Evolutionary conservation across 1,139 yeast species (phyloP), one percentile per base, ranked within the genome.

Genomic region (Pneumocystis canis): DNA sequence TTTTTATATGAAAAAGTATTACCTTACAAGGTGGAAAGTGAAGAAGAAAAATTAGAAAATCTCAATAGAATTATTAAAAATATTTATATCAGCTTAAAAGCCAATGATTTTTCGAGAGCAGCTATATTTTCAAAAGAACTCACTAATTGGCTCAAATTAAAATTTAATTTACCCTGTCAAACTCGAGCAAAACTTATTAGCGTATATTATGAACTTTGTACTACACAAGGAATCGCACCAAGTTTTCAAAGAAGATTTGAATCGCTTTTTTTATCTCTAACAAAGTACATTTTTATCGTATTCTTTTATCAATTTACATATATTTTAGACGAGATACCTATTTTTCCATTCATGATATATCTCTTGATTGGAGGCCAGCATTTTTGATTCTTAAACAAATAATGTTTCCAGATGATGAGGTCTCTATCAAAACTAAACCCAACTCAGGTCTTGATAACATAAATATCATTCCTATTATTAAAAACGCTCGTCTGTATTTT

Each of bases 91-190:
- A 89, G 96, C 14, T 80, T 89, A 64, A 79, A 82, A 67, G 83
- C 95, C 72, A 76, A 94, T 0, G 84, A 92, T 0, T 84, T 87
- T 4, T 83, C 87, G 9, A 81, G 85, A 58, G 85, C 61, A 88
- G 9, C 87, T 66, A 90, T 97, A 96, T 87, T 97, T 35, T 35
- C 59, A 0, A 84, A 87, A 64, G 97, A 89, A 72, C 78, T 92
- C 67, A 79, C 84, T 64, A 84, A 87, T 58, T 87, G 96, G 83
- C 74, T 89, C 66, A 81, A 81, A 67, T 84, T 87, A 82, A 89
- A 89, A 71, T 84, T 87, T 70, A 87, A 85, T 63, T 79, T 92
- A 78, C 97, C 98, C 0, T 70, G 89, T 25, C 71, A 77, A 1
- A 75, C 84, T 60, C 79, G 92, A 64, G 78, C 83, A 39, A 77